These are phyloP conservation scores for Trichoderma aggressivum DNA, from an alignment of 2,329 filamentous ascomycete genomes.

Conservation along the genomic window DNA sequence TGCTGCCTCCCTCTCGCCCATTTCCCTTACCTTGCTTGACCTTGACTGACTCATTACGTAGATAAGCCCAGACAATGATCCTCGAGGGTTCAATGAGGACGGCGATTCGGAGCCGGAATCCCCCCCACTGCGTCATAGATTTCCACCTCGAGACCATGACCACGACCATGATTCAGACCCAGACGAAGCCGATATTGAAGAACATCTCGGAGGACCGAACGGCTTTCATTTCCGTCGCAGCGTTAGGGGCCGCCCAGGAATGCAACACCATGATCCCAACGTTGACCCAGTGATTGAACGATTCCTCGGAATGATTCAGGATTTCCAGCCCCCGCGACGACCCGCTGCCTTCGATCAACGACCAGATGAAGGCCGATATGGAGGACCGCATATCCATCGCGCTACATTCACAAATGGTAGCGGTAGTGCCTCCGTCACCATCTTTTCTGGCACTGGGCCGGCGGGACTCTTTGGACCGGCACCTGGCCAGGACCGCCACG, in stretches of 20 bases:
- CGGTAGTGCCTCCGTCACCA: conserved; percentile 48
- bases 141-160: conserved; percentile 12
- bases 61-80: conserved; percentile 59
- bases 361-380: conserved; percentile 23
- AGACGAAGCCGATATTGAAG: conserved; percentile 57
- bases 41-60: conserved; percentile 29
- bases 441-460: conserved; percentile 41
- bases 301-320: conserved; percentile 45
- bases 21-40: background rate
- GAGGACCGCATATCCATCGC: conserved; percentile 34
- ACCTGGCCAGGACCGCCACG: conserved; percentile 21
- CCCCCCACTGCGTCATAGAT: conserved; percentile 27
- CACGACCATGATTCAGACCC: conserved; percentile 52
- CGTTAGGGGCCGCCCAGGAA: conserved; percentile 28
- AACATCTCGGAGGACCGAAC: conserved; percentile 44
- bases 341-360: conserved; percentile 21
- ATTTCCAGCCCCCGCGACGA: conserved; percentile 27
- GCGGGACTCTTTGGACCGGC: conserved; percentile 17
- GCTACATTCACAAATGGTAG: conserved; percentile 39
- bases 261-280: conserved; percentile 32
- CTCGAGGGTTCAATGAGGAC: conserved; percentile 42
- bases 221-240: conserved; percentile 41
- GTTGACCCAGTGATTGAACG: conserved; percentile 39
- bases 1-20: conserved; percentile 32
- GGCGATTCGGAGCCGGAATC: conserved; percentile 30